Base-by-base conservation (phyloP, 2,329 filamentous ascomycete genomes). In the Trichoderma lentiforme region DNA sequence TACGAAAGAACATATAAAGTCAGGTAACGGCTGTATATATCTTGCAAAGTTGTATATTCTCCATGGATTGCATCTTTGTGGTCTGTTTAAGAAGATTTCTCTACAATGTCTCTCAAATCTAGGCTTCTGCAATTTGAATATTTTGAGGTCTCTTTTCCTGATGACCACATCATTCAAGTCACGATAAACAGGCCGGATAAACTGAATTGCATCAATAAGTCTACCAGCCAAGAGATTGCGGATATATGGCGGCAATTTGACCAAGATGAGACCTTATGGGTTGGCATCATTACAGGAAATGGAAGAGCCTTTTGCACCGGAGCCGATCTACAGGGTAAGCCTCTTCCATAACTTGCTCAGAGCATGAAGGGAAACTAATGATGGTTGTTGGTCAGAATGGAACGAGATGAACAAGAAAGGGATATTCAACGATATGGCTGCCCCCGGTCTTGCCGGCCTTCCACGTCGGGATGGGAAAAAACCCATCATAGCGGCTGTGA, bases 281-380 rank as follows among this genome's bases (percentile, higher is more conserved):
- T 60, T 75, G 89, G 87, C 26, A 84, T 92, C 6, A 78, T 92
- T 39, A 91, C 90, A 0, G 90, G 90, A 24, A 80, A 82, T 0
- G 90, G 89, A 0, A 82, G 89, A 11, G 89, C 90, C 0, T 92
- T 92, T 75, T 92, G 89, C 77, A 89, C 90, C 0, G 90, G 90
- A 5, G 89, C 89, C 8, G 90, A 92, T 74, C 83, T 93, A 18
- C 89, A 89, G 79, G 57, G 57, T 34, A 60, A 36, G 57, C 57
- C 39, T 43, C 18, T 6, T 9, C 14, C 39, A 43, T n/a, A 43
- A 43, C 39, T 43, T 43, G 18, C 39, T 43, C 39, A 43, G 15
- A 43, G 6, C 18, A 4, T 21, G 57, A 34, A 7, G 4, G 30
- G 89, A 91, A 78, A 82, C 71, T 47, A 14, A 64, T 43, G 39